Evolutionary conservation across 306 rosid genomes (phyloP).

Genomic region (Hippophae tibetana): DNA sequence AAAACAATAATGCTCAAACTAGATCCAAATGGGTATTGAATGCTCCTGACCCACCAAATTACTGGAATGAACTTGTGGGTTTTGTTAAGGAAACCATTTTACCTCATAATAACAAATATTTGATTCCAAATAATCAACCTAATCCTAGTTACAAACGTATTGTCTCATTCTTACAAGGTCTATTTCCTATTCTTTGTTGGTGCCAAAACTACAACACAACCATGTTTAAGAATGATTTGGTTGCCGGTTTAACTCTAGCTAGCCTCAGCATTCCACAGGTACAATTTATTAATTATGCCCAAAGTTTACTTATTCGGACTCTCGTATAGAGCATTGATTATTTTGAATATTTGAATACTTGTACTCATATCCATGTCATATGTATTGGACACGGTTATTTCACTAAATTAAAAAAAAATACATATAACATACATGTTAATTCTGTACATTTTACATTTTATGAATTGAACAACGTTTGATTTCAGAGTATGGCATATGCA

Average conservation of each 20-base stretch:
- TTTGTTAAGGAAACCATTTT: slow-evolving; percentile 17
- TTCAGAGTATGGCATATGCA: slow-evolving; percentile 94
- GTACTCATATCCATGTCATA: too few species aligned
- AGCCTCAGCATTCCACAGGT: slow-evolving; percentile 82
- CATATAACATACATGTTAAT: too few species aligned
- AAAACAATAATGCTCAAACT: slow-evolving; percentile 13
- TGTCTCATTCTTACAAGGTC: slow-evolving; percentile 9
- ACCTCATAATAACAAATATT: slow-evolving; percentile 15
- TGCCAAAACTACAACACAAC: slow-evolving; percentile 26
- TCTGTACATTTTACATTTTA: too few species aligned
- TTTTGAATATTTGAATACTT: too few species aligned
- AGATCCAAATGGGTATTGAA: slow-evolving; percentile 45
- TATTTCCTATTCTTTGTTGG: slow-evolving; percentile 24
- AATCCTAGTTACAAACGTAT: slow-evolving; percentile 10
- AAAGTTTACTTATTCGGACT: too few species aligned
- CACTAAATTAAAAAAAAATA: too few species aligned
- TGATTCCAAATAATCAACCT: slow-evolving; percentile 25
- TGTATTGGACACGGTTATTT: too few species aligned
- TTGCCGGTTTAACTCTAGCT: slow-evolving; percentile 67
- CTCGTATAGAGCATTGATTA: too few species aligned
- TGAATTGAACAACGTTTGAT: background rate
- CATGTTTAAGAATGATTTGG: slow-evolving; percentile 40
- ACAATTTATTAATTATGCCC: background rate
- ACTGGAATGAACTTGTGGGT: slow-evolving; percentile 23
- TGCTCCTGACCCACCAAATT: slow-evolving; percentile 53